phyloP scores from a whole-genome alignment of 1,284 basidiomycete species.

The Coniferiporia sulphurascens region DNA sequence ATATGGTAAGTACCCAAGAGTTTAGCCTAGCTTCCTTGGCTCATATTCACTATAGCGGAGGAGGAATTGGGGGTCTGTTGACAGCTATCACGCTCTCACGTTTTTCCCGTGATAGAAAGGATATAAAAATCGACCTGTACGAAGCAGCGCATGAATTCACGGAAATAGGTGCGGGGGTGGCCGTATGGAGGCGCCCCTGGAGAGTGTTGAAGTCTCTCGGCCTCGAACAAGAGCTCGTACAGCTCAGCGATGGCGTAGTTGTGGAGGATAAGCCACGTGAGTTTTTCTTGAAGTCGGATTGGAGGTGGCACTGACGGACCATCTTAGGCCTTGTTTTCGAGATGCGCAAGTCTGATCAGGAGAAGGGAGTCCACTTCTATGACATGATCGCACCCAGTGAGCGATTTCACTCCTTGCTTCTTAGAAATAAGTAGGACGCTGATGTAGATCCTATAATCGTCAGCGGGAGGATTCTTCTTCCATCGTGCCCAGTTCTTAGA shows the following conservation, averaged over 20 bases:
- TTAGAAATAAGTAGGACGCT: not conserved
- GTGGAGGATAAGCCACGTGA: conserved; percentile 6
- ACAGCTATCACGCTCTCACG: conserved; percentile 34
- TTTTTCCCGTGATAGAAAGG: conserved; percentile 23
- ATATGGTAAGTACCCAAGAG: conserved; percentile 6
- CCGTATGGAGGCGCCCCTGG: conserved; percentile 26
- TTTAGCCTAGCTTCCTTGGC: not conserved
- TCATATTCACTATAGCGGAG: conserved; percentile 29
- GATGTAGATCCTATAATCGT: not conserved
- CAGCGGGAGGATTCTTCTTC: conserved; percentile 37
- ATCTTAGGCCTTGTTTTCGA: conserved; percentile 27
- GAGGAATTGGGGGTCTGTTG: conserved; percentile 34
- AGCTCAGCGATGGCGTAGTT: conserved; percentile 7
- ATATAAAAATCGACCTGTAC: conserved; percentile 40
- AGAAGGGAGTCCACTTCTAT: conserved; percentile 27
- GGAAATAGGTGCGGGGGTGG: conserved; percentile 39
- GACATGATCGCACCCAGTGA: conserved; percentile 30
- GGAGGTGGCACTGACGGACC: not conserved
- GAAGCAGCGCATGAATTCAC: conserved; percentile 34
- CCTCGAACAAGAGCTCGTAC: conserved; percentile 21
- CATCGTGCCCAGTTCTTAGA: conserved; percentile 40
- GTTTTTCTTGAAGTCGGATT: not conserved
- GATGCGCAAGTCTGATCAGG: conserved; percentile 32
- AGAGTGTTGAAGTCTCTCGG: conserved; percentile 23
- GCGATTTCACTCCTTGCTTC: conserved; percentile 1